A percentile compares a stretch with the other conserved stretches of the same genome.
Conservation (phyloP, 2,329 filamentous ascomycete genomes). For the Venturia effusa region DNA sequence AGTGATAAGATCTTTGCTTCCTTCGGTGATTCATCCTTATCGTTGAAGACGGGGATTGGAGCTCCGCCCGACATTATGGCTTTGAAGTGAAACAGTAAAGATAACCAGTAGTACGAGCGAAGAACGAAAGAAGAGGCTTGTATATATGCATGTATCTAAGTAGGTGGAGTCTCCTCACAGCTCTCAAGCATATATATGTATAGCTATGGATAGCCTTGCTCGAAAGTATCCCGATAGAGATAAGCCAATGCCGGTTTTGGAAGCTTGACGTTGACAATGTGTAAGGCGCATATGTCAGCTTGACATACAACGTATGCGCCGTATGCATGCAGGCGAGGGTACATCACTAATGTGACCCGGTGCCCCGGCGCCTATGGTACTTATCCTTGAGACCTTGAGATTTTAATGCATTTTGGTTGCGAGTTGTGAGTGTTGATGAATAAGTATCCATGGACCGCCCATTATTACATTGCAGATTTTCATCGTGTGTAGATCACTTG, state of each 20-base stretch:
- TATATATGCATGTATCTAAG: background rate
- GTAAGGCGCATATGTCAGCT: no score
- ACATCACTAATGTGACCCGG: background rate
- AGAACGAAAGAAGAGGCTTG: background rate
- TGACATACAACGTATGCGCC: no score
- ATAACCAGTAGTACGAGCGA: no score
- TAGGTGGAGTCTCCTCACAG: background rate
- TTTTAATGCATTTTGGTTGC: no score
- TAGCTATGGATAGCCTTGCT: background rate
- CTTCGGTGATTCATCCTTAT: constrained; percentile 1
- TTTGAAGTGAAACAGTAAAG: background rate
- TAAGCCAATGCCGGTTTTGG: background rate
- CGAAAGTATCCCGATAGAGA: background rate
- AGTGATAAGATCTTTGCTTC: constrained; percentile 3
- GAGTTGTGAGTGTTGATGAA: no score
- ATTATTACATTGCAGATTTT: no score
- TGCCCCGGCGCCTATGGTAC: no score
- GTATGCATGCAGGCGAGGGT: background rate
- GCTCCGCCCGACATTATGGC: background rate
- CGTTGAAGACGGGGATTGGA: background rate
- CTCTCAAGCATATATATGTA: background rate
- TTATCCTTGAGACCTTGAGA: no score
- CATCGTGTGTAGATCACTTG: no score
- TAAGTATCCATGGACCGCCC: no score
- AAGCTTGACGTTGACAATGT: background rate